Conservation (phyloP, 306 rosid genomes). For the Albizia julibrissin region DNA sequence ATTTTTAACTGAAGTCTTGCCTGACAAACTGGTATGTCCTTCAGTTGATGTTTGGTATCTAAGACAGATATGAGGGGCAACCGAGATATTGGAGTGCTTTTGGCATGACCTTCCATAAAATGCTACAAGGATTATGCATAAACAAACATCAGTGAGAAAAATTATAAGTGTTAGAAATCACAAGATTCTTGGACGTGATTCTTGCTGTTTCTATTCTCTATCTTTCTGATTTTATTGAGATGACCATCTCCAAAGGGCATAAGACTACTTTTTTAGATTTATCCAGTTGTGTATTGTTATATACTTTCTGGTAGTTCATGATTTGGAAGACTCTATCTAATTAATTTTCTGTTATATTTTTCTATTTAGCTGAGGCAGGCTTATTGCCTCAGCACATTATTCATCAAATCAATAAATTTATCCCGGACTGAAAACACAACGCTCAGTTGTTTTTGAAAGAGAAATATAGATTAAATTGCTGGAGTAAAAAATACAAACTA, state of each 20-base stretch:
- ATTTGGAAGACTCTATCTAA: neutral
- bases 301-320: neutral
- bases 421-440: neutral
- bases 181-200: neutral
- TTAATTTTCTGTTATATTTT: neutral
- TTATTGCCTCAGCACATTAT: neutral
- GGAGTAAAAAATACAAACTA: neutral
- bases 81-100: conserved; percentile 88
- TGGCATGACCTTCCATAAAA: conserved; percentile 95
- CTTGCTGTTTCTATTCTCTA: neutral
- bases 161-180: neutral
- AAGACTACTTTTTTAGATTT: neutral
- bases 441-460: neutral
- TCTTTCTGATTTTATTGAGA: neutral
- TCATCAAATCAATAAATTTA: neutral
- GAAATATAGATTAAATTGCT: neutral
- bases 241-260: neutral
- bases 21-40: conserved; percentile 82
- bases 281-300: neutral
- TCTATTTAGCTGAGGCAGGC: neutral
- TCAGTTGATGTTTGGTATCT: conserved; percentile 84
- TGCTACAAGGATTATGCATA: conserved; percentile 63
- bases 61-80: conserved; percentile 82
- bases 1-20: conserved; percentile 45
- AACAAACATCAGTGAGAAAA: neutral